Evolutionary conservation across 306 rosid species (phyloP).

Genomic region (Carpinus viminea): DNA sequence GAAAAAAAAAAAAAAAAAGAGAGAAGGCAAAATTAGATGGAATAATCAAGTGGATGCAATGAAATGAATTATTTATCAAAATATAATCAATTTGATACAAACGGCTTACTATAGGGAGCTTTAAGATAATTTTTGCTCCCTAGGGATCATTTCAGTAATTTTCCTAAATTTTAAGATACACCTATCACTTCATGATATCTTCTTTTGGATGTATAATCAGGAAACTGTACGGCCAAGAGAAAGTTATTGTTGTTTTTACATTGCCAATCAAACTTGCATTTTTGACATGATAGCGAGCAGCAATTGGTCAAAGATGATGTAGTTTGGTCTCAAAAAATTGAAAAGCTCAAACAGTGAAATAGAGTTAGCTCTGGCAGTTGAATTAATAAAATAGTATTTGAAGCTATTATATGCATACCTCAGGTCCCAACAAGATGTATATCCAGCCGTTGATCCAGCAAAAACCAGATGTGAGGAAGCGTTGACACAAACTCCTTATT

Average conservation of each 20-base stretch:
- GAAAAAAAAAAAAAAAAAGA: too few relatives aligned
- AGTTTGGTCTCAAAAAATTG: not conserved
- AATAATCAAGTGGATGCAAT: too few relatives aligned
- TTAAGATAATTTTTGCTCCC: too few relatives aligned
- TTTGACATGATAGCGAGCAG: not conserved
- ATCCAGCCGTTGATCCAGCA: constrained; percentile 76
- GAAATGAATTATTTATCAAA: too few relatives aligned
- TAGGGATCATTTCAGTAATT: too few relatives aligned
- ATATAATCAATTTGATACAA: too few relatives aligned
- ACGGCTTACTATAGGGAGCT: too few relatives aligned
- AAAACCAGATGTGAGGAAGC: constrained; percentile 62
- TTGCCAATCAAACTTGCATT: not conserved
- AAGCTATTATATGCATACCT: constrained; percentile 47
- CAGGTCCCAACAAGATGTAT: constrained; percentile 71
- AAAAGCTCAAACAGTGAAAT: not conserved
- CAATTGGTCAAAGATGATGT: not conserved
- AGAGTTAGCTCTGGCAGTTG: not conserved
- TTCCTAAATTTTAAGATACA: too few relatives aligned
- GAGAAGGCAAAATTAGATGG: too few relatives aligned
- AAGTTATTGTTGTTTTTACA: too few relatives aligned
- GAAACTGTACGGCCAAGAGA: not conserved
- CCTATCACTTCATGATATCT: not conserved
- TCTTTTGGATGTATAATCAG: not conserved
- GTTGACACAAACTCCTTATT: constrained; percentile 59
- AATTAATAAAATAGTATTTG: constrained; percentile 13